Evolutionary conservation across 73 alveolate species (phyloP).

Genomic region (Paramecium sonneborni): DNA sequence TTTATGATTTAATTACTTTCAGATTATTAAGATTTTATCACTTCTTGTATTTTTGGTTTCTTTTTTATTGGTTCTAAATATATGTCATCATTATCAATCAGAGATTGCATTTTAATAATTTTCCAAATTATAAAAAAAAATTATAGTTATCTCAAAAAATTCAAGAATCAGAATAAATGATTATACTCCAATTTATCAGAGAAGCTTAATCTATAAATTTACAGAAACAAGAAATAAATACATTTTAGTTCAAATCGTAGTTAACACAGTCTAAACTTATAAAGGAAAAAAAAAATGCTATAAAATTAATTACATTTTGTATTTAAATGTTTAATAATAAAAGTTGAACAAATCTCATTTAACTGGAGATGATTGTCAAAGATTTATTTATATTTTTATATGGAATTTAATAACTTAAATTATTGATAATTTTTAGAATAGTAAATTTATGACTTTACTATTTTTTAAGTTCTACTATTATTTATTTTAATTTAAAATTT

Average conservation of each 20-base stretch:
- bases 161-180: neutral
- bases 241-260: neutral
- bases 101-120: neutral
- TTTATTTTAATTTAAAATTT: neutral
- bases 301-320: neutral
- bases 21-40: neutral
- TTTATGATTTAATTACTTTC: neutral
- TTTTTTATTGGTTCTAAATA: neutral
- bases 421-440: no score
- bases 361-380: neutral
- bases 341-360: neutral
- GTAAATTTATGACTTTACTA: no score
- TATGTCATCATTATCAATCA: neutral
- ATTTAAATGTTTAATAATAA: neutral
- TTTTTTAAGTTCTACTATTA: no score
- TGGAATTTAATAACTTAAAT: no score
- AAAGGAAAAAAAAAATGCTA: conserved; percentile 3
- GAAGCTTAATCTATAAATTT: neutral
- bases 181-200: neutral
- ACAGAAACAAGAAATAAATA: neutral
- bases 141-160: neutral
- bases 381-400: no score
- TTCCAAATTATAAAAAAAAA: neutral
- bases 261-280: neutral
- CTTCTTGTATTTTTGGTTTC: neutral